Percentiles rank a stretch among this genome's conserved stretches.
Evolutionary conservation across 1,139 yeast genomes (phyloP).

Genomic region (Candida freyschussii): DNA sequence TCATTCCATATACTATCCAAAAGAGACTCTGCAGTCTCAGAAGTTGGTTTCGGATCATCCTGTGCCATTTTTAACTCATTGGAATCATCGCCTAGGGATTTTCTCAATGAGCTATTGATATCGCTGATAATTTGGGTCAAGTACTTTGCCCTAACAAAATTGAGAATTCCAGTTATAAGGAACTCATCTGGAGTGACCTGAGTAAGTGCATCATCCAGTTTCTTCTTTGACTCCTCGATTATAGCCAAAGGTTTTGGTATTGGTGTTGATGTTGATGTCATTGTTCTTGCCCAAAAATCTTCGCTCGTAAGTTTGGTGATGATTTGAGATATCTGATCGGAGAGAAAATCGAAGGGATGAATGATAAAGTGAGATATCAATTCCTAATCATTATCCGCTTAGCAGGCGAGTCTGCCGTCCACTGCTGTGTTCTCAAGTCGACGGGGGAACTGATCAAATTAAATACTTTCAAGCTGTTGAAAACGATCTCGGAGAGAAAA

Average conservation of each 20-base stretch:
- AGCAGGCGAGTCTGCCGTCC: too few species aligned
- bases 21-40: conserved; percentile 22
- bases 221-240: conserved; percentile 17
- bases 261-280: conserved; percentile 3
- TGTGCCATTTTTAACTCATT: conserved; percentile 17
- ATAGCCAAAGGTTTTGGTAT: conserved; percentile 6
- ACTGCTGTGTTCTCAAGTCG: too few species aligned
- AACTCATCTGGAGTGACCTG: conserved; percentile 18
- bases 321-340: too few species aligned
- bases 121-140: conserved; percentile 19
- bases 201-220: conserved; percentile 13
- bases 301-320: too few species aligned
- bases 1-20: conserved; percentile 54
- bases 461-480: too few species aligned
- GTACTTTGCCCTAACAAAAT: conserved; percentile 22
- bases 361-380: too few species aligned
- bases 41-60: conserved; percentile 6
- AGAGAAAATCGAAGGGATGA: too few species aligned
- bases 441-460: too few species aligned
- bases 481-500: too few species aligned
- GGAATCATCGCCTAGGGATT: conserved; percentile 7
- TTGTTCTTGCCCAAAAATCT: too few species aligned
- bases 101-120: conserved; percentile 13
- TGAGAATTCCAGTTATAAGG: conserved; percentile 21
- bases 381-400: too few species aligned